Percentiles rank a stretch among this genome's conserved stretches.
These are phyloP conservation scores for Claviceps sp. DNA, from an alignment of 2,329 filamentous ascomycete species.

Conservation along the genomic window DNA sequence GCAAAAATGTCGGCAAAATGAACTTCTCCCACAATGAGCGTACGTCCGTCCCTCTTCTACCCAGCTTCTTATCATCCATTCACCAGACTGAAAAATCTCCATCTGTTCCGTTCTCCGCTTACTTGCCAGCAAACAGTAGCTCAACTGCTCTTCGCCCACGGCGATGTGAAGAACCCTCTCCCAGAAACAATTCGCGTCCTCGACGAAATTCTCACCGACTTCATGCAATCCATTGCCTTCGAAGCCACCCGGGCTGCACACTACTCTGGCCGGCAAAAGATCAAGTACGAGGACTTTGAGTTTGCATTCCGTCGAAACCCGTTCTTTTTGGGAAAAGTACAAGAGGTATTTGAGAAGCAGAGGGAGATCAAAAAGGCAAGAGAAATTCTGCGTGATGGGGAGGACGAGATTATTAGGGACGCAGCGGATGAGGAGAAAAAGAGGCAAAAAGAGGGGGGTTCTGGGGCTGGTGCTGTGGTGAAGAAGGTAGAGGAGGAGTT, in stretches of 20 bases:
- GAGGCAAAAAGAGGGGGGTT: conserved; percentile 15
- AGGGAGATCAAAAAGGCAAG: conserved; percentile 72
- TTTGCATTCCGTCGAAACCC: conserved; percentile 83
- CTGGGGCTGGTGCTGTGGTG: conserved; percentile 4
- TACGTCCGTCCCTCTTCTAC: conserved; percentile 24
- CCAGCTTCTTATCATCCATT: background rate
- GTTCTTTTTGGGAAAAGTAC: conserved; percentile 73
- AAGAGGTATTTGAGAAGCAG: conserved; percentile 81
- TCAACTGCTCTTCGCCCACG: conserved; percentile 65
- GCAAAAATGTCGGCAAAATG: conserved; percentile 71
- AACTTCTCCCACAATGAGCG: conserved; percentile 63
- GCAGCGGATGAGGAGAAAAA: conserved; percentile 31
- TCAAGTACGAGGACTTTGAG: conserved; percentile 96
- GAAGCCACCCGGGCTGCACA: conserved; percentile 75
- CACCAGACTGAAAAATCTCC: background rate
- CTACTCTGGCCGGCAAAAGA: conserved; percentile 82
- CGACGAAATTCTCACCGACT: conserved; percentile 93
- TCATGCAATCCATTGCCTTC: conserved; percentile 87
- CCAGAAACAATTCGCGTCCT: conserved; percentile 74
- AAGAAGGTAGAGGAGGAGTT: conserved; percentile 33
- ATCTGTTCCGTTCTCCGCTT: background rate
- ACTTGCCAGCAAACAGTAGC: conserved; percentile 37
- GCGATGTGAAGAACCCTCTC: conserved; percentile 65
- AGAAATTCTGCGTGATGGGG: conserved; percentile 60
- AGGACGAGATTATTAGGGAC: conserved; percentile 43